These are phyloP conservation scores for Fusarium pseudograminearum DNA, from an alignment of 2,329 filamentous ascomycete genomes.

Conservation along the genomic window DNA sequence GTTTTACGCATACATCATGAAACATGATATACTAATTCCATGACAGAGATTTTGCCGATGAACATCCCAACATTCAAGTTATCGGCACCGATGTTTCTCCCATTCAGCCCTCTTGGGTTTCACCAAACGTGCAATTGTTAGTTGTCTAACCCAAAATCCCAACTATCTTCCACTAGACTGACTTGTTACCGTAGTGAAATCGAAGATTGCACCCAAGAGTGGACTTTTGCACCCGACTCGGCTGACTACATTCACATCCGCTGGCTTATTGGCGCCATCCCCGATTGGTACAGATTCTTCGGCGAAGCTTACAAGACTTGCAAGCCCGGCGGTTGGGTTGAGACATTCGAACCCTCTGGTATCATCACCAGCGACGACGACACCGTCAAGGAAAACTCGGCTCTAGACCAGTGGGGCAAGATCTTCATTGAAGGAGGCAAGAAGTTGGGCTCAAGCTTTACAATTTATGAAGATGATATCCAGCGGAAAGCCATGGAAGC, in stretches of 20 bases:
- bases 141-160: accelerated
- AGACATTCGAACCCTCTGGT: slow-evolving; percentile 4
- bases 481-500: slow-evolving; percentile 17
- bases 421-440: slow-evolving; percentile 20
- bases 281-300: slow-evolving; percentile 17
- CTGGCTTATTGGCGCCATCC: slow-evolving; percentile 12
- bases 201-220: slow-evolving; percentile 23
- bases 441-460: slow-evolving; percentile 6
- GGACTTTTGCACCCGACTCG: slow-evolving; percentile 19
- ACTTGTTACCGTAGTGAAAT: neutral
- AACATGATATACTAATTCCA: neutral
- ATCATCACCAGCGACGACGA: slow-evolving; percentile 17
- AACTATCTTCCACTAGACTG: accelerated
- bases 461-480: slow-evolving; percentile 1
- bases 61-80: slow-evolving; percentile 9
- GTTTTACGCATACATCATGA: accelerated
- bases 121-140: slow-evolving; percentile 16
- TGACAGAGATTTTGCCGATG: slow-evolving; percentile 10
- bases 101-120: slow-evolving; percentile 14
- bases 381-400: slow-evolving; percentile 16
- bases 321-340: slow-evolving; percentile 19
- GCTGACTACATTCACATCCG: slow-evolving; percentile 24
- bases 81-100: slow-evolving; percentile 21
- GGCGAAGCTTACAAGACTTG: slow-evolving; percentile 14
- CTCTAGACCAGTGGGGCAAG: slow-evolving; percentile 18